A percentile compares a stretch with the other conserved stretches of the same genome.
phyloP scores from a whole-genome alignment of 768 basidiomycete species.

The Mycena latifolia region DNA sequence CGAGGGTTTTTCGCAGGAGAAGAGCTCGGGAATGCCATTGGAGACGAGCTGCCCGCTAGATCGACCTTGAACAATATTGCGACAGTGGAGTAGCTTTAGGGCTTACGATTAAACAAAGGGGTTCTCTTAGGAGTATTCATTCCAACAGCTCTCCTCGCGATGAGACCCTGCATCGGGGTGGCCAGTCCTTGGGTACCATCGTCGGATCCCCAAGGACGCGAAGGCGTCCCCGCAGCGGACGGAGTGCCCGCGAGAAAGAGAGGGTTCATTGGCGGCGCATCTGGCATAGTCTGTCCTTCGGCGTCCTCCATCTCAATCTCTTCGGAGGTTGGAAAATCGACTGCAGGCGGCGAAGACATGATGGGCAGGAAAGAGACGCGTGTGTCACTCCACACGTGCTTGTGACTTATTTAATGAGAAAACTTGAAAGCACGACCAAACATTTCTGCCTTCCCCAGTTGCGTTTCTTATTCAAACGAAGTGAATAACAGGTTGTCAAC shows the following conservation, averaged over 20 bases:
- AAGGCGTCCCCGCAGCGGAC: constrained; percentile 64
- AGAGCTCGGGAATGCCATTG: constrained; percentile 74
- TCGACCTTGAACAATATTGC: constrained; percentile 28
- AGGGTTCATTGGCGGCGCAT: constrained; percentile 56
- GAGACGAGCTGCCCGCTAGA: constrained; percentile 70
- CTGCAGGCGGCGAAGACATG: constrained; percentile 76
- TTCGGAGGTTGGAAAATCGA: constrained; percentile 77
- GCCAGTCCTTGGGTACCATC: constrained; percentile 43
- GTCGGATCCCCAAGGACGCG: constrained; percentile 50
- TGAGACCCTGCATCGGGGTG: constrained; percentile 59
- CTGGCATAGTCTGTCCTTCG: constrained; percentile 53
- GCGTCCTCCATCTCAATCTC: constrained; percentile 65
- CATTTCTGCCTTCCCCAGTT: too few relatives aligned
- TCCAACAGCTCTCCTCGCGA: constrained; percentile 67
- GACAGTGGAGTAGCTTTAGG: constrained; percentile 7
- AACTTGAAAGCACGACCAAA: neutral
- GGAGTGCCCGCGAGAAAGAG: constrained; percentile 70
- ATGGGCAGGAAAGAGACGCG: constrained; percentile 17
- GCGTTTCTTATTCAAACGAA: too few relatives aligned
- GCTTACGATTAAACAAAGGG: constrained; percentile 65
- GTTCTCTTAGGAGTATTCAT: constrained; percentile 68
- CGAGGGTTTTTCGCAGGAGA: constrained; percentile 65
- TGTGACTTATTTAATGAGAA: neutral
- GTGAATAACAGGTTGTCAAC: too few relatives aligned
- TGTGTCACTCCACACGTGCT: constrained; percentile 6